These are phyloP conservation scores for Aspergillus pseudoterreus DNA, from an alignment of 2,329 filamentous ascomycete species.

Conservation along the genomic window DNA sequence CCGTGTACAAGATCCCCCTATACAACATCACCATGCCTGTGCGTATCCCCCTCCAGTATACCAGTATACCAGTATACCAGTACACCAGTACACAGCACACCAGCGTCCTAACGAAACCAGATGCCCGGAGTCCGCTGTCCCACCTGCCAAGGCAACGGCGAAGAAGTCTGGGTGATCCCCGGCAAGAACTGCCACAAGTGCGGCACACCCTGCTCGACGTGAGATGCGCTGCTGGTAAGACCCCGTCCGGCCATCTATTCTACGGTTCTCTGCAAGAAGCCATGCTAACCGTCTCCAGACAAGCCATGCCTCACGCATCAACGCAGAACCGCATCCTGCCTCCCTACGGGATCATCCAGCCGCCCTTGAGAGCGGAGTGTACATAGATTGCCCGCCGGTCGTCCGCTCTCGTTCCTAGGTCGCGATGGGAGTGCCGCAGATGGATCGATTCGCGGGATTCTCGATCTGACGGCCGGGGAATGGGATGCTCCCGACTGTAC, in stretches of 20 bases:
- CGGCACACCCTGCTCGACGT: constrained; percentile 29
- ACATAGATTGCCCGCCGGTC: too few relatives aligned
- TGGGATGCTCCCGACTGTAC: not conserved
- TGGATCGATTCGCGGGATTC: too few relatives aligned
- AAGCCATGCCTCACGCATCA: too few relatives aligned
- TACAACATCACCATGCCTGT: constrained; percentile 9
- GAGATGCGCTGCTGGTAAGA: not conserved
- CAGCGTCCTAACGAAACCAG: constrained; percentile 18
- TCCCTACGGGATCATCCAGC: too few relatives aligned
- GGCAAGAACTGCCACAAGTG: constrained; percentile 45
- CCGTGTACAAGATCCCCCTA: not conserved
- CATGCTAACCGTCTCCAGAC: too few relatives aligned
- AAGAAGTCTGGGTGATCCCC: constrained; percentile 45
- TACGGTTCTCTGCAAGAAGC: too few relatives aligned
- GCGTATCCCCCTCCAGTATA: not conserved
- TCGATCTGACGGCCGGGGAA: too few relatives aligned
- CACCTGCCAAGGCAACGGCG: constrained; percentile 31
- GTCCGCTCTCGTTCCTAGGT: too few relatives aligned
- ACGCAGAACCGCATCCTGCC: too few relatives aligned
- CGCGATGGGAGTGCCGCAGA: too few relatives aligned
- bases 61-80: not conserved
- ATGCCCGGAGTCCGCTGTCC: constrained; percentile 46
- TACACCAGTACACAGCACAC: not conserved
- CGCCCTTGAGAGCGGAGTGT: too few relatives aligned
- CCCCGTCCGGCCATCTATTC: not conserved